Evolutionary conservation across 176 grass and related monocot species (phyloP).

Genomic region (Luzula sylvatica): DNA sequence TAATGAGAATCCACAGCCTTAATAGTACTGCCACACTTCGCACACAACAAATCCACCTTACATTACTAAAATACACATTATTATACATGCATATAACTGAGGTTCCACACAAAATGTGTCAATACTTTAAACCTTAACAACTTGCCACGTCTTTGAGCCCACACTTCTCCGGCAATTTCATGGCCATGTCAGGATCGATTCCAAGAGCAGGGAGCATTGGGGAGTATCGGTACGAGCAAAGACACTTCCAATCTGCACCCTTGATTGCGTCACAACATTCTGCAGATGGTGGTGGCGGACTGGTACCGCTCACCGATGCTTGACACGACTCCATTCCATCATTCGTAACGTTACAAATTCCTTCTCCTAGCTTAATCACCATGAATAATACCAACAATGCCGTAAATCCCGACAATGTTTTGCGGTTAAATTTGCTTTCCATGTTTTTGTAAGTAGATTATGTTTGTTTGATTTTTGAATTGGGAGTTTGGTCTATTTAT

Average conservation of each 20-base stretch:
- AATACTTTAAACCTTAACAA: constrained; percentile 15
- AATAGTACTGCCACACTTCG: no score
- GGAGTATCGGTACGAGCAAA: constrained; percentile 55
- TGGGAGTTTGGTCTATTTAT: constrained; percentile 2
- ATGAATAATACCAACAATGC: constrained; percentile 5
- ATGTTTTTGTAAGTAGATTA: constrained; percentile 8
- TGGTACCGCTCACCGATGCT: constrained; percentile 38
- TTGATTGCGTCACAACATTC: constrained; percentile 35
- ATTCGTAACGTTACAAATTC: constrained; percentile 41
- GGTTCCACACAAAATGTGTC: no score
- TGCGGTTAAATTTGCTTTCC: not conserved
- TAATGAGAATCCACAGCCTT: no score
- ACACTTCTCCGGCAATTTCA: constrained; percentile 46
- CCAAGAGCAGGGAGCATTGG: constrained; percentile 33
- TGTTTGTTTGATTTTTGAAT: not conserved
- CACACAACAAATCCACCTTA: no score
- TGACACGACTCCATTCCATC: constrained; percentile 38
- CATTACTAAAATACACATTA: no score
- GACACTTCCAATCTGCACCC: constrained; percentile 36
- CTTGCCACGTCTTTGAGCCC: constrained; percentile 19
- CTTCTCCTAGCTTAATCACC: constrained; percentile 1
- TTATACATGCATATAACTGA: no score
- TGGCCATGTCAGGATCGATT: constrained; percentile 53
- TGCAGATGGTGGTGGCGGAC: constrained; percentile 23
- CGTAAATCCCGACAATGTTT: not conserved